Conservation (phyloP, 148 eudicot genomes). For the Nepenthes mirabilis region DNA sequence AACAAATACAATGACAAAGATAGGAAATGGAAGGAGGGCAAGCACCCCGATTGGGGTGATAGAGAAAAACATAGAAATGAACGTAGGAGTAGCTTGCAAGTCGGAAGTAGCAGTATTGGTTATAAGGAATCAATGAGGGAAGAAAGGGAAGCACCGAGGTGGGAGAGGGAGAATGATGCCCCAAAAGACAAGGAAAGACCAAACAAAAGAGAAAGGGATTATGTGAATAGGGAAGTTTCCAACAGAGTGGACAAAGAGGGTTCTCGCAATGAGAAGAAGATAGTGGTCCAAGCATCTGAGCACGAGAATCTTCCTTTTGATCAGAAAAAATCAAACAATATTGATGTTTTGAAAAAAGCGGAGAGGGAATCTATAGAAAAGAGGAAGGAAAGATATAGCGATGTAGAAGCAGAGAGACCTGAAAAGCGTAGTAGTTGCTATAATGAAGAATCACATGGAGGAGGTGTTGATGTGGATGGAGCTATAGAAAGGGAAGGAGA, state of each 20-base stretch:
- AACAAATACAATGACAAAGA: constrained; percentile 78
- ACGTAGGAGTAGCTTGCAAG: constrained; percentile 37
- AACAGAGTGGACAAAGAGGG: constrained; percentile 54
- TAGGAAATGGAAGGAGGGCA: constrained; percentile 75
- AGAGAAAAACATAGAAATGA: constrained; percentile 69
- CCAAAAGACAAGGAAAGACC: constrained; percentile 62
- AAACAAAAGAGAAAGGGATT: constrained; percentile 65
- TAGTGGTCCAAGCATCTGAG: constrained; percentile 32
- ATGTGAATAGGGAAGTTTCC: constrained; percentile 48
- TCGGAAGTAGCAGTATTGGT: constrained; percentile 38
- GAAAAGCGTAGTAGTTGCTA: constrained; percentile 55
- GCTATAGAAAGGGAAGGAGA: constrained; percentile 68
- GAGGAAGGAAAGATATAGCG: constrained; percentile 76
- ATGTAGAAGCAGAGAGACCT: constrained; percentile 69
- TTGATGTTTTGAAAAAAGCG: constrained; percentile 49
- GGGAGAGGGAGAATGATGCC: constrained; percentile 68
- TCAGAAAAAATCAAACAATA: constrained; percentile 57
- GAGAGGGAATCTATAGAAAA: constrained; percentile 69
- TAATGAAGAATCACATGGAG: constrained; percentile 83
- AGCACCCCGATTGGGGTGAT: constrained; percentile 73
- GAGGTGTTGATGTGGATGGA: constrained; percentile 48
- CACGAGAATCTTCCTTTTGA: constrained; percentile 39
- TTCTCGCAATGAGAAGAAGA: constrained; percentile 43
- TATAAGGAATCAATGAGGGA: constrained; percentile 46
- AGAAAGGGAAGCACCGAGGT: constrained; percentile 61